Evolutionary conservation across 805 yeast species (phyloP), one percentile per base, ranked within the genome.

Genomic region (Naumovozyma baii): DNA sequence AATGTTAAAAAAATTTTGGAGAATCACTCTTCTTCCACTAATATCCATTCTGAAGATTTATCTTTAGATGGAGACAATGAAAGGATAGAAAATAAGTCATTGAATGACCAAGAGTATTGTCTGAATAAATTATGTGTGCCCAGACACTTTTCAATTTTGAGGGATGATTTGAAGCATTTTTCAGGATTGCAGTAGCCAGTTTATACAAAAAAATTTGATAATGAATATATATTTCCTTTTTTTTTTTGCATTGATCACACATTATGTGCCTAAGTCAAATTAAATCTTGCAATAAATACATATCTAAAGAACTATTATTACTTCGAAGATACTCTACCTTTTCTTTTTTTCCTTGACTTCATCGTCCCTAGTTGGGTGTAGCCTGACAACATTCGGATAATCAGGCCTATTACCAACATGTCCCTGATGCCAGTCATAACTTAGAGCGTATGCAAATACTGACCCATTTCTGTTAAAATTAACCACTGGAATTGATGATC

Each of bases 351-450:
- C 70, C 49, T 83, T 83, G 35, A 83, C 83, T 61, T 92, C 98
- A 38, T 78, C 88, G 37, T 87, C 96, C 48, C 77, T 78, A 31
- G 83, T 76, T 12, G 88, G 79, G 62, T 92, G 98, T 38, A 92
- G 67, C 62, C 83, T 81, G 45, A 92, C 76, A 40, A 75, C 68
- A 47, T 75, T 83, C 15, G 92, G 86, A 52, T 76, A 76, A 48
- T 80, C 86, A 2, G 77, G 82, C 33, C 79, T 73, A 66, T 84
- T 86, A 52, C 72, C 81, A 57, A 73, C 78, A 61, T 82, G 72
- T n/a, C 94, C 95, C 57, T 87, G 87, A 42, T 86, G 74, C 98
- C 98, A 92, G 59, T 92, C 98, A 63, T 92, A 90, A 46, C 94
- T 78, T 44, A 85, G 59, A 2, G 96, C 95, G 56, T 92, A 86